Evolutionary conservation across 2,329 filamentous ascomycete genomes (phyloP), one percentile per base, ranked within the genome.

Genomic region (Podosphaera fusca): DNA sequence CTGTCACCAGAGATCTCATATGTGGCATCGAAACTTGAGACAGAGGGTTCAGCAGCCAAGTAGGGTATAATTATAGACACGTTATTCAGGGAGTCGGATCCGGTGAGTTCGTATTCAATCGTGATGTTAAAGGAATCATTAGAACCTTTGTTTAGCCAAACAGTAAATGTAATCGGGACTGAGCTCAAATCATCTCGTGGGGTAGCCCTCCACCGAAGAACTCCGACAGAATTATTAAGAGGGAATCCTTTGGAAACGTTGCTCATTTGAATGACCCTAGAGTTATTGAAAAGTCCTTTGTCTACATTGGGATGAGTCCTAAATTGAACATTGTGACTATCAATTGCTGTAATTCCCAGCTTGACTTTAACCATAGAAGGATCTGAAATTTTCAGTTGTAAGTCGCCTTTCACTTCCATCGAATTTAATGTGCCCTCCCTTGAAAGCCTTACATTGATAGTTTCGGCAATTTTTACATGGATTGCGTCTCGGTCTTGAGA

Each of bases 291-390:
- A 10, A 86, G 74, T 56, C 79, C 78, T 68, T 87, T 89, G 73
- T 98, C 90, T 57, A 98, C 90, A 68, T 96, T 96, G 56, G 92
- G 92, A 69, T 98, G 92, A 45, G 90, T 92, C 64, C 88, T 85
- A 74, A 95, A 92, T 69, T 95, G 88, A 21, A 84, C 89, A 59
- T 87, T 87, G 63, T 88, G 84, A 49, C 81, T 87, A 49, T 88
- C 75, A 60, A 83, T 81, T 36, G 88, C 81, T 42, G 78, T 76
- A 45, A 96, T 77, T 63, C 82, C 81, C 58, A 98, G 81, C 70
- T 89, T 94, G 70, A 96, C 76, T 74, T 95, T 95, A 60, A 89
- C 92, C 67, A 98, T 78, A 61, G 84, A 82, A 0, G 87, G 78
- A 68, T 98, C 90, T 30, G 85, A 81, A 65, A 98, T 92, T 63